Base-by-base conservation (phyloP, 192 early-diverging fungal species). In the Thamnidium elegans region DNA sequence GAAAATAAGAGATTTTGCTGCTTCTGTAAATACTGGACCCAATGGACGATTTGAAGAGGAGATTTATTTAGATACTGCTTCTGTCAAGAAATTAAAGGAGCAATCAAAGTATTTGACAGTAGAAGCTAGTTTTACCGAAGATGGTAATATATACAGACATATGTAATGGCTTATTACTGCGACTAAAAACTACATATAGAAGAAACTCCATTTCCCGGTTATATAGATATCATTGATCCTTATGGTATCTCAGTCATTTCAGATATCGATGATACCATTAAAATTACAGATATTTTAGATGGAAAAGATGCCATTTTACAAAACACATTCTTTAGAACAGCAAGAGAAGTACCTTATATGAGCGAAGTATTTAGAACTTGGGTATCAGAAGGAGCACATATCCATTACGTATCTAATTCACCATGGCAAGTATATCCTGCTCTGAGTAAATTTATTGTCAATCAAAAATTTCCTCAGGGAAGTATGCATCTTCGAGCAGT, bases 231-330 rank as follows among this genome's bases (percentile, higher is more conserved):
- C 1, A 81, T 94, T 62, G 79, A 83, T 13, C 83, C 87, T 20
- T 67, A 73, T 8, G 95, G 95, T 3, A 70, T 89, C 17, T 94
- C 94, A 0, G 69, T 97, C 6, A 92, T 97, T 52, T 90, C 89
- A 51, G 90, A 92, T 61, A 90, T 97, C 45, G 95, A 97, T 70
- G 95, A 97, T 66, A 97, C 95, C 6, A 97, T 97, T 78, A 95
- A 95, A 73, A 81, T 90, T 13, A 93, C 94, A 3, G 82, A 89
- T 46, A 89, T 97, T 36, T 82, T 86, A 0, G 84, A 74, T 5
- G 93, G 93, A 9, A 82, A 84, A 34, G 78, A 82, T 64, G 84
- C 80, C 3, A 81, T 90, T 26, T 63, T 91, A 20, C 71, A 84
- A 66, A 86, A 86, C 52, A 88, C 90, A 1, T 83, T 94, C 55